Evolutionary conservation across 371 early-diverging fungal species (phyloP).

Genomic region (Sporodiniella umbellata): DNA sequence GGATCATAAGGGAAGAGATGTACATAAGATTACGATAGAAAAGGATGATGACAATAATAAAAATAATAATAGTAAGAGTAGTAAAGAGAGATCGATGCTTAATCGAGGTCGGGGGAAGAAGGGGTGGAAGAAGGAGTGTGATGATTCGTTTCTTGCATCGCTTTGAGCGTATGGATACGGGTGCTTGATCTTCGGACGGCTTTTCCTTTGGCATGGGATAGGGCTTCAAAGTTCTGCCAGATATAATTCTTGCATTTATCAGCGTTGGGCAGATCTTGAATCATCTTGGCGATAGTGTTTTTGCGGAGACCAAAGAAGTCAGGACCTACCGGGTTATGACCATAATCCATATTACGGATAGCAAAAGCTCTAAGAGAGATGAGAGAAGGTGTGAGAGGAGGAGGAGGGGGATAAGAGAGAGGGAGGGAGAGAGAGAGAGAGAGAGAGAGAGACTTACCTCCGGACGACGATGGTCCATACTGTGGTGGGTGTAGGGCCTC

Average conservation of each 20-base stretch:
- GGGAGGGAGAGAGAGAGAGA: too few relatives aligned
- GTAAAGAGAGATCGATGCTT: too few relatives aligned
- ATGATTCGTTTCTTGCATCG: not conserved
- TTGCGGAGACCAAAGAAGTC: constrained; percentile 90
- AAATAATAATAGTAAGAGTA: too few relatives aligned
- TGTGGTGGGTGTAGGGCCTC: constrained; percentile 38
- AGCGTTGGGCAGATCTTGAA: constrained; percentile 81
- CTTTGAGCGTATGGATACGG: not conserved
- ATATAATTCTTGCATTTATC: constrained; percentile 72
- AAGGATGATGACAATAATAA: too few relatives aligned
- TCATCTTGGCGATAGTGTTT: constrained; percentile 81
- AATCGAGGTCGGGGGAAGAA: too few relatives aligned
- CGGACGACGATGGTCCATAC: constrained; percentile 40
- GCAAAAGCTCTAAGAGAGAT: constrained; percentile 45
- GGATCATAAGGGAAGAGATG: too few relatives aligned
- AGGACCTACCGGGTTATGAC: constrained; percentile 81
- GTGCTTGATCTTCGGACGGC: constrained; percentile 17
- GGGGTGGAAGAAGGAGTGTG: too few relatives aligned
- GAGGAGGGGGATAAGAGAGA: too few relatives aligned
- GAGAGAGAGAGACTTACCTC: too few relatives aligned
- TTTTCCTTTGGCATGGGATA: constrained; percentile 23
- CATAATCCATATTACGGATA: constrained; percentile 74
- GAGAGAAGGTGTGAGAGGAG: too few relatives aligned
- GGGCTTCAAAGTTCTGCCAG: constrained; percentile 60
- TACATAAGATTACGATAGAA: too few relatives aligned